Percentiles rank a stretch among this genome's conserved stretches.
Conservation (phyloP, 2,329 filamentous ascomycete species). For the Curvularia lunata region DNA sequence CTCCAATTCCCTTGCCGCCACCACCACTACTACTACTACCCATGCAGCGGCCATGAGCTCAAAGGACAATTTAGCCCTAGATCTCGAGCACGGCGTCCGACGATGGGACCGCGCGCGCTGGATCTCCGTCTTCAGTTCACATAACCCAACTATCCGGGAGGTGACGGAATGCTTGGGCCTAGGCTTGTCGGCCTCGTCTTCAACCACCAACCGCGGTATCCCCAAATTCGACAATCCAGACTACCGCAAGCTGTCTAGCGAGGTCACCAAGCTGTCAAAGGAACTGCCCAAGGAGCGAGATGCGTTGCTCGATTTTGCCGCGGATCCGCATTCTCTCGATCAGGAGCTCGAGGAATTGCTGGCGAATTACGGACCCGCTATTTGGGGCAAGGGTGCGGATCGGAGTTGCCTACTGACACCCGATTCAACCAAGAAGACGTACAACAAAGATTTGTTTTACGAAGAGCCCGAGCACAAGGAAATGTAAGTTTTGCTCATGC, state of each 20-base stretch:
- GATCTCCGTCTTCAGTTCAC: constrained; percentile 47
- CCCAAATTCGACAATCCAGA: constrained; percentile 50
- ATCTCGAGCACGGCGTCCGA: constrained; percentile 40
- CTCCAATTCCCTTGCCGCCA: constrained; percentile 2
- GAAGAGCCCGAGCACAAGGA: constrained; percentile 43
- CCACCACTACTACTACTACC: constrained; percentile 3
- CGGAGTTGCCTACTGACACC: constrained; percentile 43
- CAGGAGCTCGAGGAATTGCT: constrained; percentile 44
- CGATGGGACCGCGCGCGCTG: constrained; percentile 46
- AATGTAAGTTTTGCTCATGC: constrained; percentile 32
- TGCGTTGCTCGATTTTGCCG: constrained; percentile 47
- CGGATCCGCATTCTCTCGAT: constrained; percentile 41
- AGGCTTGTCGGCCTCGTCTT: constrained; percentile 44
- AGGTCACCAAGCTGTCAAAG: constrained; percentile 46
- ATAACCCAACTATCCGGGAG: constrained; percentile 48
- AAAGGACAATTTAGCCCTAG: constrained; percentile 39
- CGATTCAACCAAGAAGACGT: constrained; percentile 44
- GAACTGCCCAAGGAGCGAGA: constrained; percentile 48
- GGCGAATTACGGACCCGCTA: constrained; percentile 40
- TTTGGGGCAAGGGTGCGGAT: constrained; percentile 46
- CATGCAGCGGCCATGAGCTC: constrained; percentile 41
- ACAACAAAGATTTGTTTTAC: constrained; percentile 42
- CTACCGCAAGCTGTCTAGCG: constrained; percentile 45
- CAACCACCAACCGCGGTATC: constrained; percentile 47
- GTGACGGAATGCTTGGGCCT: constrained; percentile 47